Evolutionary conservation across 768 basidiomycete genomes (phyloP), one percentile per base, ranked within the genome.

Genomic region (Lactarius quietus): DNA sequence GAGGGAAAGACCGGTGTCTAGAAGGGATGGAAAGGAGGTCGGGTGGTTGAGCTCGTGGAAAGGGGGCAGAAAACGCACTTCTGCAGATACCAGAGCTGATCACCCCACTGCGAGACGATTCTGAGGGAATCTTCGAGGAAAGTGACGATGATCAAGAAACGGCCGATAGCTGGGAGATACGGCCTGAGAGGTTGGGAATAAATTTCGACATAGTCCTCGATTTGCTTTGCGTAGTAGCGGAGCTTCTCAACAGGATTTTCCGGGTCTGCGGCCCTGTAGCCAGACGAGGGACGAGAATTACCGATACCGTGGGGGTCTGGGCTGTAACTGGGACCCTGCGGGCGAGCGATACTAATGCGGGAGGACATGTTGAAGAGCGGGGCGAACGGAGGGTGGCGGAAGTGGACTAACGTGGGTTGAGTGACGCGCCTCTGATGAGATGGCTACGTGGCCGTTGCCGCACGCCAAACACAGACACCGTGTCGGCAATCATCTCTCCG

Each of bases 41-140:
- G 56, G 57, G 52, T 41, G 57, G 31, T 66, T 63, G 48, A 53
- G 71, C 38, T 73, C 65, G 54, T 51, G 63, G 33, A 12, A 36
- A 36, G 39, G 54, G 41, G 43, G 53, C 43, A 51, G 61, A 57
- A 59, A 43, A 80, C 93, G 72, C 68, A 97, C 96, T 87, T 88
- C 76, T 98, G 93, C 72, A 99, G 81, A 77, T 98, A 99, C 93
- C 96, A 99, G 61, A 97, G 85, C 78, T 99, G 97, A 80, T 99
- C 97, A 56, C 85, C 75, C 94, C 95, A 98, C 76, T 98, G 96
- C 3, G 94, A 92, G 65, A 92, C 61, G 73, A 98, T 98, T 69
- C 97, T 82, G 72, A 96, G 77, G 10, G 97, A 93, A 74, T 99
- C 97, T 82, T 99, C 97, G 76, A 95, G 80, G 79, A 99, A 99